Evolutionary conservation across 139 green algal genomes (phyloP).

Genomic region (Chlamydomonas sphaeroides): DNA sequence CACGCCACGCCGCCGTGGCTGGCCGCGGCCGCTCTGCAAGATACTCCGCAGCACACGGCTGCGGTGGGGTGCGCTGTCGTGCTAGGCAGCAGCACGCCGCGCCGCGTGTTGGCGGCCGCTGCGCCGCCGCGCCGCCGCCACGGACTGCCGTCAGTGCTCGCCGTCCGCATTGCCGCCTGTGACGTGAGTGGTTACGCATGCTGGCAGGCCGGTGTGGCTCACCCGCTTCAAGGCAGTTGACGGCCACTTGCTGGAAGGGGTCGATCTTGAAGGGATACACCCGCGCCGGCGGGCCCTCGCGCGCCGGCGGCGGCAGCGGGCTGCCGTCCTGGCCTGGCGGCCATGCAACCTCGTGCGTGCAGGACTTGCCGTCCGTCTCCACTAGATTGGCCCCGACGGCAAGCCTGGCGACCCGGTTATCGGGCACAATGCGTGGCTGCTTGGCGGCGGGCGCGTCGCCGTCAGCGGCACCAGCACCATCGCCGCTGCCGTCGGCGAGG

Average conservation of each 20-base stretch:
- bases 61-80: too few relatives aligned
- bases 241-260: constrained; percentile 84
- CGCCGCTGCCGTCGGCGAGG: neutral
- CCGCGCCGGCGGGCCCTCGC: constrained; percentile 63
- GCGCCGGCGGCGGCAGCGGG: constrained; percentile 52
- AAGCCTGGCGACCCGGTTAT: constrained; percentile 46
- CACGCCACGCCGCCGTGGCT: too few relatives aligned
- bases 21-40: too few relatives aligned
- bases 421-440: neutral
- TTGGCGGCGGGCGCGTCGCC: neutral
- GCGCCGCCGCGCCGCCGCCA: too few relatives aligned
- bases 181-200: too few relatives aligned
- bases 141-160: too few relatives aligned
- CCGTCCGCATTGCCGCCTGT: too few relatives aligned
- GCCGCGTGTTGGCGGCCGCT: too few relatives aligned
- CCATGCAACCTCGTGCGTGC: constrained; percentile 87
- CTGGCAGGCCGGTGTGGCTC: too few relatives aligned
- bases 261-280: constrained; percentile 91
- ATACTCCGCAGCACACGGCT: too few relatives aligned
- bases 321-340: constrained; percentile 59
- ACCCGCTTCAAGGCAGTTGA: constrained; percentile 87
- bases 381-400: constrained; percentile 56
- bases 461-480: neutral
- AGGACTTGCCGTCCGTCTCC: constrained; percentile 78
- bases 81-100: too few relatives aligned